phyloP scores from a whole-genome alignment of 306 rosid genomes.

The Erythrophleum fordii region DNA sequence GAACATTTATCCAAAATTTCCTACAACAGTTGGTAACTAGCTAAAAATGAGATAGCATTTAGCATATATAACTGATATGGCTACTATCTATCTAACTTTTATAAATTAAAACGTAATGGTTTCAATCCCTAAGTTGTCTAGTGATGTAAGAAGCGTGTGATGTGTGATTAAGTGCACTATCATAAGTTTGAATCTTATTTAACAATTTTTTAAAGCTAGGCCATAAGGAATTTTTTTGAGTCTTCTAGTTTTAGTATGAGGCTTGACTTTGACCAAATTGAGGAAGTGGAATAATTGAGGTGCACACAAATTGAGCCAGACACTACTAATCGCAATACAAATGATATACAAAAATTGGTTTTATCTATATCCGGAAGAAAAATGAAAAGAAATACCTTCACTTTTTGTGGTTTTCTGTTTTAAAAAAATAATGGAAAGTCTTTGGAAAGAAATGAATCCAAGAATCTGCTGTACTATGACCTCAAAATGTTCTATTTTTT shows the following conservation, averaged over 20 bases:
- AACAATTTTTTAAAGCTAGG: neutral
- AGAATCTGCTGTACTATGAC: neutral
- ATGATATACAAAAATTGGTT: neutral
- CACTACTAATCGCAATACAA: too few relatives aligned
- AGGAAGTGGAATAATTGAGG: too few relatives aligned
- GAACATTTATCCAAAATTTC: neutral
- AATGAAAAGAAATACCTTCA: neutral
- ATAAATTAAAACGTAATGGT: slow-evolving; percentile 2
- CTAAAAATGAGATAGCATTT: neutral
- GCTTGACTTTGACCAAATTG: neutral
- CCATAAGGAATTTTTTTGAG: neutral
- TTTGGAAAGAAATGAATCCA: neutral
- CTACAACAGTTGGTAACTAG: neutral
- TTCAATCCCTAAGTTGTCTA: neutral
- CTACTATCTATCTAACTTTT: too few relatives aligned
- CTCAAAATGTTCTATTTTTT: neutral
- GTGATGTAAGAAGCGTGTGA: neutral
- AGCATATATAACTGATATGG: neutral
- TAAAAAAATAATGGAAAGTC: too few relatives aligned
- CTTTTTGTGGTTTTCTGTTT: neutral
- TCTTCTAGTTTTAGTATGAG: neutral
- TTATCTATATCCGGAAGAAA: neutral
- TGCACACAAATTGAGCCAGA: too few relatives aligned
- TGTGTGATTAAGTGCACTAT: neutral
- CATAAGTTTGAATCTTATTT: neutral